Conservation (phyloP, 2,329 filamentous ascomycete genomes). For the Trichoderma arundinaceum region DNA sequence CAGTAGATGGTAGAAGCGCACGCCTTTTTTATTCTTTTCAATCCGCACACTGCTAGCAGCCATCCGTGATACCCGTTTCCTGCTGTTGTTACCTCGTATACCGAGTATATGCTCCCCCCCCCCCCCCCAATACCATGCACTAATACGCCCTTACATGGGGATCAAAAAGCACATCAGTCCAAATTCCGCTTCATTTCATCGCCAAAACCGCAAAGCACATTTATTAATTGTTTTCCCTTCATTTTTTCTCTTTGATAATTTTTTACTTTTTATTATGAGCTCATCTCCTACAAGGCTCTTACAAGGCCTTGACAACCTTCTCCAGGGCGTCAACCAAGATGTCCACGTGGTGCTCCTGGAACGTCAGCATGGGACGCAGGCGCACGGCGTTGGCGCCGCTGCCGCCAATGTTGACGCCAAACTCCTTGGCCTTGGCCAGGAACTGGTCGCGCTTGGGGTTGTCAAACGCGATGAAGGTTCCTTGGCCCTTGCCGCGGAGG, state of each 20-base stretch:
- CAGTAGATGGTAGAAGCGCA: too few relatives aligned
- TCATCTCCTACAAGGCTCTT: slow-evolving; percentile 38
- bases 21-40: too few relatives aligned
- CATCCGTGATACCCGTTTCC: too few relatives aligned
- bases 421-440: slow-evolving; percentile 75
- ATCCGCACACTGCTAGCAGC: too few relatives aligned
- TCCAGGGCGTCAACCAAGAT: slow-evolving; percentile 79
- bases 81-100: too few relatives aligned
- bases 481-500: slow-evolving; percentile 83
- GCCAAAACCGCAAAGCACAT: too few relatives aligned
- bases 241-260: neutral
- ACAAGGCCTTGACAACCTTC: slow-evolving; percentile 65
- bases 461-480: slow-evolving; percentile 94
- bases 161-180: too few relatives aligned
- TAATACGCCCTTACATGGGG: too few relatives aligned
- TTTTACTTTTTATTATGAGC: neutral
- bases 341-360: slow-evolving; percentile 90
- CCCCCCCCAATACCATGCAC: too few relatives aligned
- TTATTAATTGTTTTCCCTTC: neutral
- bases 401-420: slow-evolving; percentile 88
- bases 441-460: slow-evolving; percentile 80
- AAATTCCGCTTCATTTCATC: too few relatives aligned
- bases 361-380: slow-evolving; percentile 87
- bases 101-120: too few relatives aligned
- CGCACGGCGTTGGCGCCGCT: slow-evolving; percentile 77